Evolutionary conservation across 768 basidiomycete genomes (phyloP).

Genomic region (Rhodotorula graminis): DNA sequence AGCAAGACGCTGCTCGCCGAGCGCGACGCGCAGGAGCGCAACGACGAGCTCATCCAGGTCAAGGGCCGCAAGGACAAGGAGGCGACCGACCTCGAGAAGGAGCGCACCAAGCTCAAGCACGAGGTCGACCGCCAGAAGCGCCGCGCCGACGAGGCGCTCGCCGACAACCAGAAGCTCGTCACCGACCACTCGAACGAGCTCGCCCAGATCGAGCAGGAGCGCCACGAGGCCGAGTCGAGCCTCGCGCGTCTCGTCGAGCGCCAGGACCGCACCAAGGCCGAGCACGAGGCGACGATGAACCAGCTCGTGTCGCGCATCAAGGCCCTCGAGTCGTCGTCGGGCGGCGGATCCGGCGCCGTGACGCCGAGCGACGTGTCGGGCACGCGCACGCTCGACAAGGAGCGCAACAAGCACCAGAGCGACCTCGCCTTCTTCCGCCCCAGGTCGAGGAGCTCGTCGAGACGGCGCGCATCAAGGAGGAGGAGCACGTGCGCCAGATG

Average conservation of each 20-base stretch:
- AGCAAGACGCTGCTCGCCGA: neutral
- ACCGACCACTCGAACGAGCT: neutral
- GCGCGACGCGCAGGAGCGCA: neutral
- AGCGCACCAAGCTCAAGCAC: slow-evolving; percentile 1
- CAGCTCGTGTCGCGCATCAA: neutral
- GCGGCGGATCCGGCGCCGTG: neutral
- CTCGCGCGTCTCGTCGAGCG: slow-evolving; percentile 4
- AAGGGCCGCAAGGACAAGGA: neutral
- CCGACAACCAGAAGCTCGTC: neutral
- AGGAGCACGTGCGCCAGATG: neutral
- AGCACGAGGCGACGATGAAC: neutral
- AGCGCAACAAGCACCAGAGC: neutral
- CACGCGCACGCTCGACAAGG: neutral
- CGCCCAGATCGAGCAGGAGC: neutral
- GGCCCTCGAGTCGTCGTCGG: neutral
- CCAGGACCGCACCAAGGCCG: neutral
- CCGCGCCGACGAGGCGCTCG: neutral
- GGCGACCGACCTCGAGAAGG: neutral
- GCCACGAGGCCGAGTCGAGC: slow-evolving; percentile 2
- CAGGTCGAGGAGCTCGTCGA: neutral
- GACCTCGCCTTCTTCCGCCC: neutral
- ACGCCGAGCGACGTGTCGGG: neutral
- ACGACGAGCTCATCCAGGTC: neutral
- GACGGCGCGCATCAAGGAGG: neutral
- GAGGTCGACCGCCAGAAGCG: slow-evolving; percentile 2